phyloP scores from a whole-genome alignment of 164 flowering plant species.

The Aristolochia californica region DNA sequence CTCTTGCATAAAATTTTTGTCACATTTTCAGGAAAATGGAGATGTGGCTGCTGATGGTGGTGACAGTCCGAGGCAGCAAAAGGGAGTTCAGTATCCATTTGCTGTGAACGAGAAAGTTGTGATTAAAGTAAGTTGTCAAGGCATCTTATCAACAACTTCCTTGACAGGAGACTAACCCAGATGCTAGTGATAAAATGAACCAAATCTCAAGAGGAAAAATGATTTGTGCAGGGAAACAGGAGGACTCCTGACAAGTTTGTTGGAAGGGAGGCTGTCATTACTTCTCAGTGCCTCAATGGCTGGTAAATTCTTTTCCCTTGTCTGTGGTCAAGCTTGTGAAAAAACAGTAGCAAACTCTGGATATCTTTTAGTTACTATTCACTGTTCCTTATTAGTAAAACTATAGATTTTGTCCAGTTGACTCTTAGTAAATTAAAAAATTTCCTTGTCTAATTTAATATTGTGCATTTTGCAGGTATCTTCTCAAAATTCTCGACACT shows the following conservation, averaged over 20 bases:
- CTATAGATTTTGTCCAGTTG: too few relatives aligned
- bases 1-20: neutral
- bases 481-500: constrained; percentile 63
- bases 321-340: neutral
- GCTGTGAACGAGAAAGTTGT: constrained; percentile 83
- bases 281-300: constrained; percentile 94
- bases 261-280: constrained; percentile 89
- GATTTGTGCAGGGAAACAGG: constrained; percentile 68
- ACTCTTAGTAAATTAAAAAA: too few relatives aligned
- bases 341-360: neutral
- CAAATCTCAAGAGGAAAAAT: too few relatives aligned
- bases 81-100: constrained; percentile 83
- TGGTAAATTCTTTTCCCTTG: constrained; percentile 46
- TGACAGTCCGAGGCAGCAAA: constrained; percentile 29
- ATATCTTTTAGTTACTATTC: neutral
- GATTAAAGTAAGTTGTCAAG: constrained; percentile 46
- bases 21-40: constrained; percentile 64
- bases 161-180: too few relatives aligned
- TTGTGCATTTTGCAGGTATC: constrained; percentile 46
- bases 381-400: neutral
- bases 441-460: neutral
- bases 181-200: too few relatives aligned
- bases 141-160: too few relatives aligned
- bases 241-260: constrained; percentile 95
- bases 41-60: constrained; percentile 42